Evolutionary conservation across 352 stramenopile species (phyloP), one percentile per base, ranked within the genome.

Genomic region (Thalassiosira livingstoniorum): DNA sequence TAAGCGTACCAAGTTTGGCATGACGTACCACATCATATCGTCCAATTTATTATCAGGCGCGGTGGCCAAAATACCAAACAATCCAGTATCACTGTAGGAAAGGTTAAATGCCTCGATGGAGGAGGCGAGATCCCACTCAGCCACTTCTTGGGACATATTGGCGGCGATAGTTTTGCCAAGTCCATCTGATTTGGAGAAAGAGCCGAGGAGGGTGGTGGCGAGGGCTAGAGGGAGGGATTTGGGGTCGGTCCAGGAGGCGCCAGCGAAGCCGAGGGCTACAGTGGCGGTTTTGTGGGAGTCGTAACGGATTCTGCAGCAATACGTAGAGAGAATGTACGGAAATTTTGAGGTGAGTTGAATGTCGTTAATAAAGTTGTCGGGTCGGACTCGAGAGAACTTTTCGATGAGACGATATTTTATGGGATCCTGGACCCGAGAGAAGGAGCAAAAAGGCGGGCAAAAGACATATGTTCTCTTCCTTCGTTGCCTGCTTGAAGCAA

Each of bases 91-190:
- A 90, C 99, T 98, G 94, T 99, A 99, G 94, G 95, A 98, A 66
- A 98, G 99, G 94, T 99, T 99, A 94, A 99, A 99, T 29, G 97
- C 97, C 88, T 97, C 98, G 92, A 98, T 97, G 66, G 95, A 98
- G 89, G 99, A 96, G 55, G 96, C 97, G 34, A 98, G 90, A 79
- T 99, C 96, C 84, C 98, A 96, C 86, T 98, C 93, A 18, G 97
- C 97, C 4, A 99, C 92, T 76, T 97, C 96, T 92, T 99, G 97
- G 78, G 97, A 98, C 42, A 99, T 93, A 82, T 97, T 96, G 42
- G 95, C 98, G 66, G 96, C 97, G 86, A 98, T 96, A 92, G 99
- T 98, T 86, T 97, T 95, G 1, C 78, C 78, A 29, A 85, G 58
- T 69, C 97, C 97, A 63, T 91, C 80, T 15, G 90, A 89, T 35